phyloP scores from a whole-genome alignment of 148 eudicot genomes.

The Suaeda aralocaspica region DNA sequence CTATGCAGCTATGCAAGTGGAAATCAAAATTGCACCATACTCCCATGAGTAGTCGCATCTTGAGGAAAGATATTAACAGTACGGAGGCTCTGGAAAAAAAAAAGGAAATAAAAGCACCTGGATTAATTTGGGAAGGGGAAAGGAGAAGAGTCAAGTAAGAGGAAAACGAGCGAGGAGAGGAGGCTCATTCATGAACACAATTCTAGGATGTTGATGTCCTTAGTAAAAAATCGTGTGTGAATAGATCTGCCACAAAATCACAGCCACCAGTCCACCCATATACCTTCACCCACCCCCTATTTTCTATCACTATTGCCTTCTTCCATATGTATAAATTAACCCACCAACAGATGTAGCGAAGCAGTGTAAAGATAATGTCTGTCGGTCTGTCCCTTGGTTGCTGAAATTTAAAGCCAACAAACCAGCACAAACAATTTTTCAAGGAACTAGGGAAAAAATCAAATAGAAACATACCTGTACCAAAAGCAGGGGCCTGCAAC shows the following conservation, averaged over 20 bases:
- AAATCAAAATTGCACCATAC: neutral
- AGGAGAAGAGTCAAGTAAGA: neutral
- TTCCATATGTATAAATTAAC: too few species aligned
- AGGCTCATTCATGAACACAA: too few species aligned
- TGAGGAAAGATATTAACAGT: neutral
- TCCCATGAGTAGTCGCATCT: neutral
- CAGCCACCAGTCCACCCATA: too few species aligned
- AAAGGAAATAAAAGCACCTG: neutral
- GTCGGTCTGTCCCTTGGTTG: neutral
- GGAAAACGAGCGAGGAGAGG: too few species aligned
- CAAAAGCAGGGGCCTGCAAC: constrained; percentile 67
- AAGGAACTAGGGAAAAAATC: neutral
- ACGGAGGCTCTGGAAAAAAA: neutral
- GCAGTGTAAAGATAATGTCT: too few species aligned
- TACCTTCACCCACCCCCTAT: too few species aligned
- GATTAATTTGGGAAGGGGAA: neutral
- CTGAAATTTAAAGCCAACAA: neutral
- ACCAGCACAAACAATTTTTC: neutral
- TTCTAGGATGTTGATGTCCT: too few species aligned
- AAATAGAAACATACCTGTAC: constrained; percentile 41
- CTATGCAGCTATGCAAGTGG: neutral
- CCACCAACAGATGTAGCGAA: too few species aligned
- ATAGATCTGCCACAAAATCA: too few species aligned
- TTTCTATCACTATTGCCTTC: too few species aligned
- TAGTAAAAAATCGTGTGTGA: too few species aligned